Conservation (phyloP, 495 filamentous ascomycete genomes). For the Penicillium antarcticum region DNA sequence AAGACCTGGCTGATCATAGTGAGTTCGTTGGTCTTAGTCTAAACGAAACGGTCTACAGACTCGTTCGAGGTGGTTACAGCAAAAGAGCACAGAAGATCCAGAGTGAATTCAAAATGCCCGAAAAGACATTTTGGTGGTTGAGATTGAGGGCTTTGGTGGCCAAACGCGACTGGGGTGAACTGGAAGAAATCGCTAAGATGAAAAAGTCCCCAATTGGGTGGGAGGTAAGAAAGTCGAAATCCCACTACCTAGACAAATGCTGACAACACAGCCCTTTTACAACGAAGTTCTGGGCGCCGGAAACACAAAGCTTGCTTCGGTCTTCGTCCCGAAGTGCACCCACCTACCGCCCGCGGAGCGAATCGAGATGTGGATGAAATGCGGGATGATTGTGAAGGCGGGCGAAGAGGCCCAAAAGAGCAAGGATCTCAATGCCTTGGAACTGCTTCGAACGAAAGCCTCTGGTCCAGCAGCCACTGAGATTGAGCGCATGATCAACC, state of each 20-base stretch:
- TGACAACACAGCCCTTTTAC: constrained; percentile 71
- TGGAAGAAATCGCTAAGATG: constrained; percentile 71
- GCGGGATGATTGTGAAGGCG: constrained; percentile 84
- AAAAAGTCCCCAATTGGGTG: constrained; percentile 92
- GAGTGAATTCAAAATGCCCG: constrained; percentile 87
- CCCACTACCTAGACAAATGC: constrained; percentile 15
- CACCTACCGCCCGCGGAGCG: constrained; percentile 58
- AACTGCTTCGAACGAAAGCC: constrained; percentile 55
- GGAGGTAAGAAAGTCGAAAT: constrained; percentile 59
- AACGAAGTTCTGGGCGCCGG: constrained; percentile 85
- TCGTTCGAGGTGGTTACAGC: constrained; percentile 69
- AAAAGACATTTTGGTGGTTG: constrained; percentile 88
- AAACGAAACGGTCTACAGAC: constrained; percentile 85
- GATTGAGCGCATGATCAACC: constrained; percentile 60
- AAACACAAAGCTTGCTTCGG: constrained; percentile 78
- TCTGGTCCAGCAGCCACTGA: constrained; percentile 53
- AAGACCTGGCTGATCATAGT: constrained; percentile 60
- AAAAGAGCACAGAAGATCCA: constrained; percentile 82
- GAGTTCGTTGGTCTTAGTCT: constrained; percentile 81
- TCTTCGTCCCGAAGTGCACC: constrained; percentile 87
- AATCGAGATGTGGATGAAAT: constrained; percentile 95
- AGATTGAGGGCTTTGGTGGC: constrained; percentile 84
- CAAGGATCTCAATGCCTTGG: constrained; percentile 70
- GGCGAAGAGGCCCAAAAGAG: constrained; percentile 85
- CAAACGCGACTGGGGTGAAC: constrained; percentile 83